Percentiles rank a stretch among this genome's conserved stretches.
Conservation (phyloP, 345 rosid species). For the Syzygium grande region DNA sequence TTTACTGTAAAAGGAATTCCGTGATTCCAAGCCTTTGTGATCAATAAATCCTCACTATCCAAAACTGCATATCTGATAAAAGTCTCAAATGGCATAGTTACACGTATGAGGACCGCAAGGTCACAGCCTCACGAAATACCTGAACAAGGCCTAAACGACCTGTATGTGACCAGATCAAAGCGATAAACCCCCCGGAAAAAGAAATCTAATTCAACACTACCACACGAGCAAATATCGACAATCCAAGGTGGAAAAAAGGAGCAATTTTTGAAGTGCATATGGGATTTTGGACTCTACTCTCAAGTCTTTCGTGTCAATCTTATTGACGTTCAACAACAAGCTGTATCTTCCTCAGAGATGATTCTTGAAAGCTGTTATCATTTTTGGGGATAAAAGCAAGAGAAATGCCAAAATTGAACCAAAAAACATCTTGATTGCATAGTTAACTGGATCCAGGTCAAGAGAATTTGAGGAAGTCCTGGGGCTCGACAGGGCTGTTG, state of each 20-base stretch:
- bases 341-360: constrained; percentile 9
- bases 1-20: neutral
- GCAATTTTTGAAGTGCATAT: neutral
- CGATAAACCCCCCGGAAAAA: neutral
- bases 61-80: neutral
- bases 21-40: neutral
- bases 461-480: constrained; percentile 26
- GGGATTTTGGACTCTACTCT: neutral
- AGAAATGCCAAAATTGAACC: constrained; percentile 72
- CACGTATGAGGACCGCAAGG: neutral
- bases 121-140: neutral
- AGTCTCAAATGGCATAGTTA: neutral
- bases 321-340: neutral
- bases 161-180: neutral
- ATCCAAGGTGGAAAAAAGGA: neutral
- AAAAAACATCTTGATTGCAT: constrained; percentile 52
- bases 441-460: constrained; percentile 36
- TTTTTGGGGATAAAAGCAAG: constrained; percentile 53
- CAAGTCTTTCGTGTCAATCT: neutral
- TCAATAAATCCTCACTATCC: neutral
- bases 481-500: constrained; percentile 37
- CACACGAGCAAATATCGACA: neutral
- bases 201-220: neutral
- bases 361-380: constrained; percentile 54
- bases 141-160: neutral